These are phyloP conservation scores for Leucocoprinus leucothites DNA, from an alignment of 768 basidiomycete genomes.

Conservation along the genomic window DNA sequence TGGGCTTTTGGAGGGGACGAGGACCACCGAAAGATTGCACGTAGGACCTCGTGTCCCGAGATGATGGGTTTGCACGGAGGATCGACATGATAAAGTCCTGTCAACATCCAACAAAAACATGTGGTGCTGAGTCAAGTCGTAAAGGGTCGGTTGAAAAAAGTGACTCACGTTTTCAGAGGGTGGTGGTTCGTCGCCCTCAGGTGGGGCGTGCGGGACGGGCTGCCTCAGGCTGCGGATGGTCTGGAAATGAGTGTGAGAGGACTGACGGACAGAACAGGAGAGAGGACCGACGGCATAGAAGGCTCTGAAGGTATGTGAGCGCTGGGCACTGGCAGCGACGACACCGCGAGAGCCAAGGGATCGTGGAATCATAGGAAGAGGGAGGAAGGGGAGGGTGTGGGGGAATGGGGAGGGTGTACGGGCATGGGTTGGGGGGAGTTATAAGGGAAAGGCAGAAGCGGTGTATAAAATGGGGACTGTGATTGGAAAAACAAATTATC, in stretches of 20 bases:
- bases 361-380: constrained; percentile 35
- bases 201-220: constrained; percentile 26
- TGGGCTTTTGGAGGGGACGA: constrained; percentile 36
- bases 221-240: constrained; percentile 38
- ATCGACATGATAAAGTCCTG: constrained; percentile 98
- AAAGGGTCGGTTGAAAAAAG: constrained; percentile 3
- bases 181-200: constrained; percentile 32
- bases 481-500: constrained; percentile 20
- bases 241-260: constrained; percentile 23
- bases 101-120: neutral
- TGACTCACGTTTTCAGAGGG: constrained; percentile 50
- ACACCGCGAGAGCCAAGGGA: constrained; percentile 16
- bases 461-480: constrained; percentile 15
- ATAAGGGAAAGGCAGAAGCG: constrained; percentile 27
- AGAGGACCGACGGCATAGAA: constrained; percentile 50
- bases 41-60: constrained; percentile 88
- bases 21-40: constrained; percentile 81
- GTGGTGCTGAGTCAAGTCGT: constrained; percentile 11
- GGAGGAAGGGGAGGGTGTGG: constrained; percentile 1
- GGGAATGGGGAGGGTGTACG: constrained; percentile 21
- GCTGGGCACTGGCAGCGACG: constrained; percentile 31
- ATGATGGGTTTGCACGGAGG: constrained; percentile 87
- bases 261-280: constrained; percentile 6
- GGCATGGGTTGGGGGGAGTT: constrained; percentile 27
- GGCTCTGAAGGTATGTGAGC: constrained; percentile 42